Evolutionary conservation across 768 basidiomycete genomes (phyloP), one percentile per base, ranked within the genome.

Genomic region (Xanthoconium stramineum): DNA sequence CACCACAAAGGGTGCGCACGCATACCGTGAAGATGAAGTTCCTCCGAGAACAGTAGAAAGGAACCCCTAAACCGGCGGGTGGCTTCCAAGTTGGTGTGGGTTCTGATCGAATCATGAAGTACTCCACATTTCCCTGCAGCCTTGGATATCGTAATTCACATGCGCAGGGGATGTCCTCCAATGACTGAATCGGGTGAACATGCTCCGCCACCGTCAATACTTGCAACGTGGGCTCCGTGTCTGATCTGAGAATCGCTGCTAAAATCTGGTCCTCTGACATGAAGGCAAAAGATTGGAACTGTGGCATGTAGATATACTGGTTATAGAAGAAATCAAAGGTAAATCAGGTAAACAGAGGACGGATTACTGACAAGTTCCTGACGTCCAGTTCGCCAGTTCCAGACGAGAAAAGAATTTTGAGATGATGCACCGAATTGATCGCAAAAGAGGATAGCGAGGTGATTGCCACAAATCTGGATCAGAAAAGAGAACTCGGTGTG

Each of bases 331-430:
- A 28, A 50, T 68, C 24, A 60, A 42, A 19, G 28, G 20, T 6
- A 29, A 49, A 20, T 17, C 6, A 37, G 24, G 20, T 1, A 47
- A 40, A 35, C 19, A 53, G 39, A 19, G 14, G 38, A 38, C 0
- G 15, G 17, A 52, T 24, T 11, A 68, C 66, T 57, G n/a, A 75
- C 74, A 19, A 69, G 58, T 58, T 70, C 53, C 14, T 62, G 50
- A 5, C 43, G 44, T 17, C 72, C 72, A 36, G 55, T 71, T 49
- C 61, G 65, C 75, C 74, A 75, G 38, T 75, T 61, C 72, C 69
- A 75, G 20, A 76, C 50, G n/a, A 67, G 45, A 2, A 75, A 65
- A 29, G 52, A 58, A 20, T 58, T 55, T 14, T 35, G 24, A 39
- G 44, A 45, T 3, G 49, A n/a, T 10, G 39, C 42, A 42, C 54